These are phyloP conservation scores for Pseudozyma hubeiensis DNA, from an alignment of 1,284 basidiomycete species.

Conservation along the genomic window DNA sequence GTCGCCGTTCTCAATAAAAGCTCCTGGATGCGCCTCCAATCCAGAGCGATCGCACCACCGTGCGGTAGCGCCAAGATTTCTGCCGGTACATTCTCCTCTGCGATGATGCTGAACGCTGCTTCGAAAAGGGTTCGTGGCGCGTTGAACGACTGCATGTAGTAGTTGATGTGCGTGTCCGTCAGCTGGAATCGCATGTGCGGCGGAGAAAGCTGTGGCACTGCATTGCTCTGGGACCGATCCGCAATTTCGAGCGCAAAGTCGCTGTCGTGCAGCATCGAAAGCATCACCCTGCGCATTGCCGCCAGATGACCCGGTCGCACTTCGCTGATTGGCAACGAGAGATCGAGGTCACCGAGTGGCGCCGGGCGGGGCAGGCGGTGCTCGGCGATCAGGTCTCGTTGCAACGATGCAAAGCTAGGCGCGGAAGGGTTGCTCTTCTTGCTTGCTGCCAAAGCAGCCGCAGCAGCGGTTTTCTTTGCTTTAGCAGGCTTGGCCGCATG, in stretches of 20 bases:
- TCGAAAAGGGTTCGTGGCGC: constrained; percentile 30
- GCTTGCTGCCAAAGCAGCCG: constrained; percentile 5
- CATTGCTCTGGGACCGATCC: constrained; percentile 10
- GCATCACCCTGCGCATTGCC: constrained; percentile 33
- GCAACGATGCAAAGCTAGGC: constrained; percentile 14
- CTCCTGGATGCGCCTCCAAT: constrained; percentile 33
- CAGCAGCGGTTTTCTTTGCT: background rate
- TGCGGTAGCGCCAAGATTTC: constrained; percentile 39
- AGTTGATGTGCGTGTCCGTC: constrained; percentile 44
- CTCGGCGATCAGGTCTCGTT: constrained; percentile 35
- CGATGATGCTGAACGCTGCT: constrained; percentile 34
- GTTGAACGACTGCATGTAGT: constrained; percentile 35
- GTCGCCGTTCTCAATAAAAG: constrained; percentile 31
- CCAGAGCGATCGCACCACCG: constrained; percentile 40
- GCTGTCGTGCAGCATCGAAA: constrained; percentile 28
- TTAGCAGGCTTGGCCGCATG: background rate
- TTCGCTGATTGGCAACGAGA: constrained; percentile 12
- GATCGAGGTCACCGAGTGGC: constrained; percentile 24
- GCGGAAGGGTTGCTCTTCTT: constrained; percentile 10
- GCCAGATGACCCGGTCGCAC: constrained; percentile 37
- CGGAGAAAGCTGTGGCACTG: constrained; percentile 18
- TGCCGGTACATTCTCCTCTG: constrained; percentile 29
- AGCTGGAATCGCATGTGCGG: constrained; percentile 41
- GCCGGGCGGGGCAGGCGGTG: constrained; percentile 19
- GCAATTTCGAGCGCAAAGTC: constrained; percentile 28